phyloP scores from a whole-genome alignment of 306 rosid species.

The Malus sylvestris region DNA sequence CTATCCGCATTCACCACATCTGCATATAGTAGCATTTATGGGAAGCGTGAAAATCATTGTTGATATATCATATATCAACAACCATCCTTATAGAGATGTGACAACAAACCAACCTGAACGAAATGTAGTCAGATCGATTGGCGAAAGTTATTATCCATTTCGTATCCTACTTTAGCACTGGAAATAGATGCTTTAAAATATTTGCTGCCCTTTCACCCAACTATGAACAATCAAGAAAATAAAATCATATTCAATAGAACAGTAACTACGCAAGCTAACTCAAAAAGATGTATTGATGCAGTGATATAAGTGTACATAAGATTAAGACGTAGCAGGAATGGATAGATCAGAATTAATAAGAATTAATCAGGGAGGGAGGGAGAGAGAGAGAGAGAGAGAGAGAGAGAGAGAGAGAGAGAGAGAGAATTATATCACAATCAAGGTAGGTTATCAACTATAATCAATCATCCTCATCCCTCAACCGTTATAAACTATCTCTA shows the following conservation, averaged over 20 bases:
- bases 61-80: too few relatives aligned
- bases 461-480: neutral
- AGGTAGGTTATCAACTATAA: too few relatives aligned
- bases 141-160: constrained; percentile 73
- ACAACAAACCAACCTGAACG: constrained; percentile 60
- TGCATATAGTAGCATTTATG: too few relatives aligned
- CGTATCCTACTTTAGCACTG: constrained; percentile 80
- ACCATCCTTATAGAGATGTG: neutral
- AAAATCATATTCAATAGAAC: constrained; percentile 2
- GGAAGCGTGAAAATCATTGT: too few relatives aligned
- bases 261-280: neutral
- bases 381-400: too few relatives aligned
- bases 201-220: constrained; percentile 74
- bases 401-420: too few relatives aligned
- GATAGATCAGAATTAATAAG: neutral
- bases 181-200: constrained; percentile 79
- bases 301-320: neutral
- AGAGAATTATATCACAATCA: too few relatives aligned
- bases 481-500: neutral
- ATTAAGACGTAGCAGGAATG: neutral
- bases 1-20: too few relatives aligned
- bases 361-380: neutral
- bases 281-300: neutral
- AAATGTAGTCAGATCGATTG: constrained; percentile 71
- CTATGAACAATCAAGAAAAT: constrained; percentile 33